phyloP scores from a whole-genome alignment of 371 early-diverging fungal species.

The Paraphysoderma sedebokerense region DNA sequence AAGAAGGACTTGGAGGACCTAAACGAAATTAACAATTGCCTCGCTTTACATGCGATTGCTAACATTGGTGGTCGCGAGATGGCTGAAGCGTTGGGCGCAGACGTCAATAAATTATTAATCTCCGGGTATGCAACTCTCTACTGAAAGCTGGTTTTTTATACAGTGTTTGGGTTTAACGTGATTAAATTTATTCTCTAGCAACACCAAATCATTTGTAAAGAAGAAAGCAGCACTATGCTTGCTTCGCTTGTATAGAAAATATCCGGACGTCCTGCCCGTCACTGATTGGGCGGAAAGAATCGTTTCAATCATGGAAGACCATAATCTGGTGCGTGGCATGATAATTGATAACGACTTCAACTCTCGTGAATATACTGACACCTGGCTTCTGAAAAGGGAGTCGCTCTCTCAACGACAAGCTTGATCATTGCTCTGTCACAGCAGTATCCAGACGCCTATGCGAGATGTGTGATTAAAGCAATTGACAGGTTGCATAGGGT shows the following conservation, averaged over 20 bases:
- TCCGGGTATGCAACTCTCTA: neutral
- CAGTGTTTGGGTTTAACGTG: constrained; percentile 1
- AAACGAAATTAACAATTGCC: constrained; percentile 74
- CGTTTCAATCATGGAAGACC: constrained; percentile 61
- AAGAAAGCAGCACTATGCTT: constrained; percentile 94
- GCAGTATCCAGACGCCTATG: constrained; percentile 61
- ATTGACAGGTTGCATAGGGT: constrained; percentile 63
- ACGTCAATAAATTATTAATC: constrained; percentile 67
- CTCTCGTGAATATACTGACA: neutral
- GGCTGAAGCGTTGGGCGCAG: constrained; percentile 64
- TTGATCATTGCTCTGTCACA: constrained; percentile 76
- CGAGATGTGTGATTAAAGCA: constrained; percentile 51
- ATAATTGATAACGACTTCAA: constrained; percentile 1
- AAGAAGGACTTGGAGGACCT: constrained; percentile 73
- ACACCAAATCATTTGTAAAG: constrained; percentile 65
- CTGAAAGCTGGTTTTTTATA: neutral
- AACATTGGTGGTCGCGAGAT: constrained; percentile 84
- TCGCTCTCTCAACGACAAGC: constrained; percentile 63
- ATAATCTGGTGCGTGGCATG: constrained; percentile 55
- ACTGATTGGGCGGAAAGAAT: constrained; percentile 77
- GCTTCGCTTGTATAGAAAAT: constrained; percentile 69
- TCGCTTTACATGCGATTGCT: constrained; percentile 88
- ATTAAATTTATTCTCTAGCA: constrained; percentile 17
- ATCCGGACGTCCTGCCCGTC: constrained; percentile 75
- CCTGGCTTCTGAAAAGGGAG: constrained; percentile 37